These are phyloP conservation scores for Claviceps capensis DNA, from an alignment of 2,329 filamentous ascomycete genomes.

Conservation along the genomic window DNA sequence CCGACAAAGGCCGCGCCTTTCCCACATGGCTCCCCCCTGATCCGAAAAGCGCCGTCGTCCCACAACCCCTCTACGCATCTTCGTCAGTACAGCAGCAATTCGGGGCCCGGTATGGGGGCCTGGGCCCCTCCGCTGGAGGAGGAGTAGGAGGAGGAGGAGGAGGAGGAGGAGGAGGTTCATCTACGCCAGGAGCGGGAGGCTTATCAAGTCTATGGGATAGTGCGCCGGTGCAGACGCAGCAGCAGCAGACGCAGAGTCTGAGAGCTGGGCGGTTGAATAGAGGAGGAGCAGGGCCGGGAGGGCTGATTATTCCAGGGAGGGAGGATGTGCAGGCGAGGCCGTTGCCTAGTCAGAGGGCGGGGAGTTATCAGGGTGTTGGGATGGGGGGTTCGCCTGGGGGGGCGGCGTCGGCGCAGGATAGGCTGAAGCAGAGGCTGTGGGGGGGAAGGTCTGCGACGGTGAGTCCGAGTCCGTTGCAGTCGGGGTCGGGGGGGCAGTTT, in stretches of 20 bases:
- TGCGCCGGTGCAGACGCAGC: slow-evolving; percentile 13
- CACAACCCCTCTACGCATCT: slow-evolving; percentile 36
- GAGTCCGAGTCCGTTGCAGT: slow-evolving; percentile 31
- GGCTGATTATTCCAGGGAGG: background rate
- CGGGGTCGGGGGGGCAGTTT: slow-evolving; percentile 29
- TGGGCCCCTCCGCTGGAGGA: slow-evolving; percentile 17
- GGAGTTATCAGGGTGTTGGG: slow-evolving; percentile 52
- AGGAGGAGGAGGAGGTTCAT: too few relatives aligned
- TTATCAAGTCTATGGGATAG: slow-evolving; percentile 48
- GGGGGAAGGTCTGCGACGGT: slow-evolving; percentile 36
- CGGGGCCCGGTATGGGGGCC: slow-evolving; percentile 39
- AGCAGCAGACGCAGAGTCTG: slow-evolving; percentile 23
- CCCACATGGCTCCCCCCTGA: slow-evolving; percentile 83
- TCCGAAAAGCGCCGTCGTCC: slow-evolving; percentile 42
- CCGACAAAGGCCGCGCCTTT: slow-evolving; percentile 68
- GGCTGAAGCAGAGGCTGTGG: slow-evolving; percentile 69
- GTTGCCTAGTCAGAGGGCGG: slow-evolving; percentile 57
- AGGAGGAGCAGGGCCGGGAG: slow-evolving; percentile 17
- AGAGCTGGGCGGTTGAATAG: slow-evolving; percentile 25
- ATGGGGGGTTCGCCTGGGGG: background rate
- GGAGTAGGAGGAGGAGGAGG: too few relatives aligned
- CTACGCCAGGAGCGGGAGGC: slow-evolving; percentile 11
- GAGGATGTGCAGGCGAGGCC: slow-evolving; percentile 35
- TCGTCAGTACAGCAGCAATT: slow-evolving; percentile 27
- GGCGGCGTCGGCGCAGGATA: slow-evolving; percentile 59